A percentile compares a stretch with the other conserved stretches of the same genome.
phyloP scores from a whole-genome alignment of 345 rosid genomes.

The Pistacia atlantica region DNA sequence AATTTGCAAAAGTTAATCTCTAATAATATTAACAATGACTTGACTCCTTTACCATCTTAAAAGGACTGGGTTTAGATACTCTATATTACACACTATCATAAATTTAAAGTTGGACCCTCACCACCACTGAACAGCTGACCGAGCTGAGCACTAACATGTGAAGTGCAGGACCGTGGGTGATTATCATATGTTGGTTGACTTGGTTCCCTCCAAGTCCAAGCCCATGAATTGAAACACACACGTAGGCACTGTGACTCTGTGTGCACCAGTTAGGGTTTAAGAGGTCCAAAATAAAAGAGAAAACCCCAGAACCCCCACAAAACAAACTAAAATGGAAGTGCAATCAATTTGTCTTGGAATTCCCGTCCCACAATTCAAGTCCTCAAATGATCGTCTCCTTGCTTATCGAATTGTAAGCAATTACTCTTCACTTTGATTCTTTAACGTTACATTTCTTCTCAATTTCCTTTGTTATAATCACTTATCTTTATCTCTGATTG shows the following conservation, averaged over 20 bases:
- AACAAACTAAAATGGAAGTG: constrained; percentile 36
- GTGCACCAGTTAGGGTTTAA: constrained; percentile 32
- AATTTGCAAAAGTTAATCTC: no score
- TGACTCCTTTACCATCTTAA: no score
- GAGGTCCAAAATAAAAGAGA: not conserved
- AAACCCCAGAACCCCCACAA: constrained; percentile 25
- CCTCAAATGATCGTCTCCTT: constrained; percentile 21
- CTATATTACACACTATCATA: no score
- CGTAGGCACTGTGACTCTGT: no score
- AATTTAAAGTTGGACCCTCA: no score
- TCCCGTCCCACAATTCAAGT: constrained; percentile 36
- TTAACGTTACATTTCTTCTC: not conserved
- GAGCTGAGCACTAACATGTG: no score
- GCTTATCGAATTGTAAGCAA: constrained; percentile 38
- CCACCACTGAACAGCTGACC: no score
- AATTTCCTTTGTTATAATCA: not conserved
- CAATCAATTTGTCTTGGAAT: constrained; percentile 54
- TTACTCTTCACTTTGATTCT: not conserved
- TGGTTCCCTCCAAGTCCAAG: not conserved
- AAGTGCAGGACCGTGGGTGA: no score
- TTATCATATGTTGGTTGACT: no score
- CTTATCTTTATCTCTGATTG: constrained; percentile 22
- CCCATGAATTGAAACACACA: not conserved
- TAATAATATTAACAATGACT: no score
- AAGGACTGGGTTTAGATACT: no score